phyloP scores from a whole-genome alignment of 1,284 basidiomycete genomes.

The Apiotrichum montevideense region DNA sequence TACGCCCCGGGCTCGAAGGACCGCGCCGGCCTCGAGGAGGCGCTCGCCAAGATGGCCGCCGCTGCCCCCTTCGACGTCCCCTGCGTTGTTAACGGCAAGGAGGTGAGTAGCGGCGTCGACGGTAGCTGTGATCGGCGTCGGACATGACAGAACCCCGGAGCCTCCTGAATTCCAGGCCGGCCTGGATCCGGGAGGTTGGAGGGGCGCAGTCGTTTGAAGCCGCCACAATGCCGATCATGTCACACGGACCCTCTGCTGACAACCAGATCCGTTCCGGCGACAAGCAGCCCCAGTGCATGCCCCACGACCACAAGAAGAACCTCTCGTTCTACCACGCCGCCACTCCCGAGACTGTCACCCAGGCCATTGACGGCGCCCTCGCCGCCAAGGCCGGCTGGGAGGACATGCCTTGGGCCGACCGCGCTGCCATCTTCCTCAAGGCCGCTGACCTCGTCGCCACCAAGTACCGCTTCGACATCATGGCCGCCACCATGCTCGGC shows the following conservation, averaged over 20 bases:
- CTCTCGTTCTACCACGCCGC: constrained; percentile 88
- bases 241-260: not conserved
- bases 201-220: too few relatives aligned
- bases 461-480: constrained; percentile 89
- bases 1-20: constrained; percentile 79
- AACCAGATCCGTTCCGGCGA: constrained; percentile 77
- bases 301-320: constrained; percentile 72
- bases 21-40: constrained; percentile 66
- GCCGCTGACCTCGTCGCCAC: constrained; percentile 88
- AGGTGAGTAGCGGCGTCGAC: constrained; percentile 51
- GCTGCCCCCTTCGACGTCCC: constrained; percentile 85
- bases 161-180: too few relatives aligned
- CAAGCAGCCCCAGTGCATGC: constrained; percentile 70
- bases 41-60: constrained; percentile 72
- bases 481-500: constrained; percentile 95
- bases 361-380: constrained; percentile 83
- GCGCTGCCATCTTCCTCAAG: constrained; percentile 95
- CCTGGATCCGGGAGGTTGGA: too few relatives aligned
- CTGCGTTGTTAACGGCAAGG: constrained; percentile 83
- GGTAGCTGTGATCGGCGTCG: too few relatives aligned
- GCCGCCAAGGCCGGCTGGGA: constrained; percentile 86
- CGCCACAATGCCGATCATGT: too few relatives aligned
- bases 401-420: constrained; percentile 88
- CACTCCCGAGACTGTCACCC: constrained; percentile 63
- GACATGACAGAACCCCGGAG: too few relatives aligned